Evolutionary conservation across 2,329 filamentous ascomycete species (phyloP), one percentile per base, ranked within the genome.

Genomic region (Alternaria infectoria): DNA sequence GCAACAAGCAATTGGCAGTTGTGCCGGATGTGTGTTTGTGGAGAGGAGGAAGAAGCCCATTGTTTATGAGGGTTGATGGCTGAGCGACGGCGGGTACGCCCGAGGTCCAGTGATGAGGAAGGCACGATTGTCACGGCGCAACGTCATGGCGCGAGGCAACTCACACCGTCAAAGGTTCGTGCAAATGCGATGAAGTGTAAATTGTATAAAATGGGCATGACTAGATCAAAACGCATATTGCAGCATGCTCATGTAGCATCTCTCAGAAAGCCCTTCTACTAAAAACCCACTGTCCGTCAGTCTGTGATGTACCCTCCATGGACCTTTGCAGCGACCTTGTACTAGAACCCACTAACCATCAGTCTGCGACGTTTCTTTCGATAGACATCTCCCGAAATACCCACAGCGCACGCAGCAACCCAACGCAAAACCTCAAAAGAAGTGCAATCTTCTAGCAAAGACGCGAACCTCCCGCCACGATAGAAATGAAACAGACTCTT

Each of bases 1-100:
- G 65, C 64, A 68, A 65, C 64, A 68, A 62, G 50, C 59, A 67
- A 70, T 43, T 51, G 66, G 54, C 46, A 59, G 19, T 45, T 49
- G 57, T 59, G 54, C 25, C 28, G 54, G 23, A 51, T n/a, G 45
- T 59, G 45, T 55, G 59, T 40, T 44, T 32, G 62, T 30, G 45
- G 45, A 43, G 46, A 56, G 23, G 47, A 63, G 28, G 57, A 64
- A 61, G 52, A 64, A 49, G 54, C 50, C n/a, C 19, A 12, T 26
- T 61, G 57, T 36, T 61, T 54, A 46, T 56, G 49, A 36, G 19
- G 40, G 32, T 36, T 36, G 25, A 59, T 12, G 46, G 54, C 28
- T 46, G 50, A 15, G 44, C 12, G 32, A 25, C n/a, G 50, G 54
- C 40, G 23, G 19, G 36, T 32, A 57, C 43, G 26, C 23, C 21